phyloP scores from a whole-genome alignment of 495 filamentous ascomycete species.

The Talaromyces nanjingensis region DNA sequence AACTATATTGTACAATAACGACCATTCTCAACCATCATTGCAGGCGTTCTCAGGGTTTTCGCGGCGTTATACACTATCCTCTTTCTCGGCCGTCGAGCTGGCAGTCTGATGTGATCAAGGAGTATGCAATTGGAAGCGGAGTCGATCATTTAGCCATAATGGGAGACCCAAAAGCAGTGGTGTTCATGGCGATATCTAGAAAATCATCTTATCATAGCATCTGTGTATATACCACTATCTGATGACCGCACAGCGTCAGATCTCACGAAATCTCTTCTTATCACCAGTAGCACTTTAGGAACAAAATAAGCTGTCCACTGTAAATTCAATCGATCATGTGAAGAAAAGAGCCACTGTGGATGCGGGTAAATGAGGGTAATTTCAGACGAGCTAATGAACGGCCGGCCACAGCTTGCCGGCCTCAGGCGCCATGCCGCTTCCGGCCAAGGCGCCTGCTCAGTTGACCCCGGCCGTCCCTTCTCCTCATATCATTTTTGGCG shows the following conservation, averaged over 20 bases:
- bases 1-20: slow-evolving; percentile 15
- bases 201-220: not conserved
- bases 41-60: slow-evolving; percentile 4
- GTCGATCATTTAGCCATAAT: too few relatives aligned
- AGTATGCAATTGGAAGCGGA: not conserved
- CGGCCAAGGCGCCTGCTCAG: not conserved
- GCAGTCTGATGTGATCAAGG: not conserved
- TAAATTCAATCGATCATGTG: too few relatives aligned
- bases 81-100: not conserved
- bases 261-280: not conserved
- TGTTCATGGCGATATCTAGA: not conserved
- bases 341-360: not conserved
- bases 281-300: not conserved
- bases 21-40: slow-evolving; percentile 3
- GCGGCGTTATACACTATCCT: not conserved
- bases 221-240: not conserved
- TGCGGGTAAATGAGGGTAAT: not conserved
- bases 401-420: not conserved
- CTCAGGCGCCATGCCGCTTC: not conserved
- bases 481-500: not conserved
- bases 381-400: not conserved
- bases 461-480: not conserved
- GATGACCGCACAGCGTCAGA: not conserved
- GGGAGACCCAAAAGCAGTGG: not conserved
- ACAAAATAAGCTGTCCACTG: too few relatives aligned